Base-by-base conservation (phyloP, 257 asterid species). In the Orobanche coerulescens region DNA sequence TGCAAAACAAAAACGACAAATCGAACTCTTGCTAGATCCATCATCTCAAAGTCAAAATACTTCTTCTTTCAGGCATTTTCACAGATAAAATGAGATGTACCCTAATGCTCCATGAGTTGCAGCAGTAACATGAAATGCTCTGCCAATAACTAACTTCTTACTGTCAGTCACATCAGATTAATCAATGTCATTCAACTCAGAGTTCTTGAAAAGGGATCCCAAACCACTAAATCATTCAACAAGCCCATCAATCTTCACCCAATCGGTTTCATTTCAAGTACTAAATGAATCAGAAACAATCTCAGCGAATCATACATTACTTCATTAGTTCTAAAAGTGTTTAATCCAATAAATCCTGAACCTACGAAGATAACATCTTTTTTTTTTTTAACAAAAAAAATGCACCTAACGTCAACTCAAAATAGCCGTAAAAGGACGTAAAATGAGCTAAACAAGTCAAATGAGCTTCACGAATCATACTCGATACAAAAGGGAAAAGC, bases 381-480 rank as follows among this genome's bases (percentile, higher is more conserved):
- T n/a, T 22, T 24, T 36, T 58, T 58, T 50, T 28, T 14, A 3
- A 5, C 54, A 55, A 48, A 1, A 0, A 34, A 51, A 6, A 43
- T 3, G n/a, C n/a, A n/a, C n/a, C n/a, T n/a, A n/a, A n/a, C n/a
- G n/a, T n/a, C n/a, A n/a, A n/a, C 58, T 11, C 31, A 22, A 64
- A 46, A 64, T 22, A 12, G 52, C 48, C 10, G 18, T 8, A n/a
- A 34, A 68, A 6, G 44, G 5, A 53, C 23, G 2, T 18, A 11
- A 33, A 20, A 55, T 16, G 57, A 71, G 72, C 70, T 76, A n/a
- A 28, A 64, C 40, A 34, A 40, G 51, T 20, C 8, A 48, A 49
- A 66, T 6, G 0, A 75, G 69, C 62, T 65, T 44, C 37, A 13
- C 49, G 23, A 64, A 62, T 13, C 50, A 20, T 14, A 26, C 12